Evolutionary conservation across 495 filamentous ascomycete genomes (phyloP).

Genomic region (Penicillium mononematosum): DNA sequence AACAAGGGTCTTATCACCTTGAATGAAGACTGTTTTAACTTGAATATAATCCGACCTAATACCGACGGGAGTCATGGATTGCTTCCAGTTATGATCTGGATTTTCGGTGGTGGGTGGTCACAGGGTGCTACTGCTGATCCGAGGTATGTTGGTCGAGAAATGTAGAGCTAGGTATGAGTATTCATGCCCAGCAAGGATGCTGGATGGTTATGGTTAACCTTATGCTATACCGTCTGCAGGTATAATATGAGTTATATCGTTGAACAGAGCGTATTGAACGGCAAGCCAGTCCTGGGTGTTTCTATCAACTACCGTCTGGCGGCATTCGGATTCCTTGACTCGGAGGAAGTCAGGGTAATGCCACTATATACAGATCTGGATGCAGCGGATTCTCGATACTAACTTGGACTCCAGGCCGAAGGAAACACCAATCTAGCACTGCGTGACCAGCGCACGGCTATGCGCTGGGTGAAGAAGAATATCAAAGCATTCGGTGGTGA

Average conservation of each 20-base stretch:
- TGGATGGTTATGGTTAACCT: not conserved
- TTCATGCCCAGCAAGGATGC: not conserved
- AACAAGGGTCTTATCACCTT: slow-evolving; percentile 25
- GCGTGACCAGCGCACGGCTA: slow-evolving; percentile 49
- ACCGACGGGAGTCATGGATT: slow-evolving; percentile 34
- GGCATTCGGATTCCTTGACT: slow-evolving; percentile 68
- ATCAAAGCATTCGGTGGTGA: slow-evolving; percentile 54
- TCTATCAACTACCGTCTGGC: slow-evolving; percentile 76
- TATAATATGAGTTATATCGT: slow-evolving; percentile 43
- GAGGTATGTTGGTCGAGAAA: slow-evolving; percentile 24
- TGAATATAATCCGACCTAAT: slow-evolving; percentile 60
- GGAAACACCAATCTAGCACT: slow-evolving; percentile 51
- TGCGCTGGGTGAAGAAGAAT: slow-evolving; percentile 53
- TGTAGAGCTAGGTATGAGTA: not conserved
- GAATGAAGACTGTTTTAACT: slow-evolving; percentile 62
- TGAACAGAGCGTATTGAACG: slow-evolving; percentile 34
- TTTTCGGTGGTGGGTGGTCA: slow-evolving; percentile 61
- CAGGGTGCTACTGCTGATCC: slow-evolving; percentile 40
- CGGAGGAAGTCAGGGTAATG: slow-evolving; percentile 38
- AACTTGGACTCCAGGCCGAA: slow-evolving; percentile 28
- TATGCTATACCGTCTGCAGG: slow-evolving; percentile 8
- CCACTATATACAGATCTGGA: not conserved
- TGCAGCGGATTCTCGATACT: not conserved
- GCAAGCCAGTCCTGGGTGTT: slow-evolving; percentile 65
- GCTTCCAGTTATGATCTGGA: slow-evolving; percentile 65